phyloP scores from a whole-genome alignment of 805 yeast species.

The Yamadazyma nakazawae region DNA sequence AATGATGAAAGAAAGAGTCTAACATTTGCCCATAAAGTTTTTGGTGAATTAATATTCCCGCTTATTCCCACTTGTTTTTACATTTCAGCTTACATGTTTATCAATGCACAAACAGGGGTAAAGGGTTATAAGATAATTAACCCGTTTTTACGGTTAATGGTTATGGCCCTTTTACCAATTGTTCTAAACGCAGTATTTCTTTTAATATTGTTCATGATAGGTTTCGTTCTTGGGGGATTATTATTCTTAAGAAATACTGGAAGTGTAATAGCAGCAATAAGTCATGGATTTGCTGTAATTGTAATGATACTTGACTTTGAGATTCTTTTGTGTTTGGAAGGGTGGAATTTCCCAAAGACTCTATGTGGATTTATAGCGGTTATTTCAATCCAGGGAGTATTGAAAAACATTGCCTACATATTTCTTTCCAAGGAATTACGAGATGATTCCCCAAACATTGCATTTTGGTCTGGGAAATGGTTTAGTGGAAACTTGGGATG shows the following conservation, averaged over 20 bases:
- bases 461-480: slow-evolving; percentile 60
- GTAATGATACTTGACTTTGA: slow-evolving; percentile 34
- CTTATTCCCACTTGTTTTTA: slow-evolving; percentile 14
- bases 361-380: slow-evolving; percentile 38
- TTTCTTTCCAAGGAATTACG: slow-evolving; percentile 42
- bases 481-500: slow-evolving; percentile 34
- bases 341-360: slow-evolving; percentile 38
- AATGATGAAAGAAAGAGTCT: neutral
- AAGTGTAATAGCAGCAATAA: slow-evolving; percentile 37
- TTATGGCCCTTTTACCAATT: slow-evolving; percentile 52
- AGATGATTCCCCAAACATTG: slow-evolving; percentile 38
- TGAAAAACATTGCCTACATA: slow-evolving; percentile 25
- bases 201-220: slow-evolving; percentile 28
- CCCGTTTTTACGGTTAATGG: slow-evolving; percentile 58
- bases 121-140: slow-evolving; percentile 24
- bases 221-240: slow-evolving; percentile 38
- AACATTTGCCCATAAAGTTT: slow-evolving; percentile 8
- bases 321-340: slow-evolving; percentile 37
- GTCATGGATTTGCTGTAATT: slow-evolving; percentile 35
- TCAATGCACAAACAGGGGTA: slow-evolving; percentile 87
- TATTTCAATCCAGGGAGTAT: slow-evolving; percentile 33
- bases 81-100: slow-evolving; percentile 70
- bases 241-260: slow-evolving; percentile 33
- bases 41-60: slow-evolving; percentile 19
- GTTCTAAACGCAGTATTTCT: slow-evolving; percentile 34